phyloP scores from a whole-genome alignment of 805 yeast species.

The Wickerhamiella lipophila region DNA sequence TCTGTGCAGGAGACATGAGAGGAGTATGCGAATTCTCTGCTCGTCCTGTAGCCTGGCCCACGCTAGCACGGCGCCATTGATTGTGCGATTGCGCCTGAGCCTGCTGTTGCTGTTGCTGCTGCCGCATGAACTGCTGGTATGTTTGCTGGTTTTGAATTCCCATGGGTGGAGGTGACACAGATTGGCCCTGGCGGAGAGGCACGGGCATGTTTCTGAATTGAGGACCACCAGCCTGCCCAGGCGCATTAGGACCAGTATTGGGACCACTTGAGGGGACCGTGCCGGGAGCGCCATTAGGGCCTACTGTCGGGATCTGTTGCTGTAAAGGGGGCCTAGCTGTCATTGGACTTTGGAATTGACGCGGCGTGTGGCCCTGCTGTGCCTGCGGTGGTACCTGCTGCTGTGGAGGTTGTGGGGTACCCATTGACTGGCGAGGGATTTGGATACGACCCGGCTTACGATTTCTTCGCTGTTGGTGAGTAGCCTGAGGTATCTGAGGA shows the following conservation, averaged over 20 bases:
- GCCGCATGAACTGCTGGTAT: conserved; percentile 8
- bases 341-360: background rate
- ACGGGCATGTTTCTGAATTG: background rate
- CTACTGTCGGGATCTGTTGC: background rate
- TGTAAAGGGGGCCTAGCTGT: background rate
- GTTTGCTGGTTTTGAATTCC: conserved; percentile 3
- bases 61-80: conserved; percentile 1
- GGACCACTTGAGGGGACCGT: background rate
- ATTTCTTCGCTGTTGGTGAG: background rate
- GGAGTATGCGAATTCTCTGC: conserved; percentile 7
- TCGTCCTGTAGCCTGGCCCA: conserved; percentile 5
- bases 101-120: conserved; percentile 14
- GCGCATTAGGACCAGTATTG: background rate
- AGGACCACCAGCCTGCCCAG: background rate
- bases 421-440: conserved; percentile 10
- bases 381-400: conserved; percentile 11
- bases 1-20: conserved; percentile 9
- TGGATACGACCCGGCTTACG: conserved; percentile 12
- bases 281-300: background rate
- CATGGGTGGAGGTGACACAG: background rate
- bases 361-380: background rate
- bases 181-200: background rate
- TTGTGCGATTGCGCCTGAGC: conserved; percentile 4
- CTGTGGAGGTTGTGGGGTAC: conserved; percentile 15
- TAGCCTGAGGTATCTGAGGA: background rate